Base-by-base conservation (phyloP, 2,329 filamentous ascomycete species). In the Pseudogymnoascus sp. region DNA sequence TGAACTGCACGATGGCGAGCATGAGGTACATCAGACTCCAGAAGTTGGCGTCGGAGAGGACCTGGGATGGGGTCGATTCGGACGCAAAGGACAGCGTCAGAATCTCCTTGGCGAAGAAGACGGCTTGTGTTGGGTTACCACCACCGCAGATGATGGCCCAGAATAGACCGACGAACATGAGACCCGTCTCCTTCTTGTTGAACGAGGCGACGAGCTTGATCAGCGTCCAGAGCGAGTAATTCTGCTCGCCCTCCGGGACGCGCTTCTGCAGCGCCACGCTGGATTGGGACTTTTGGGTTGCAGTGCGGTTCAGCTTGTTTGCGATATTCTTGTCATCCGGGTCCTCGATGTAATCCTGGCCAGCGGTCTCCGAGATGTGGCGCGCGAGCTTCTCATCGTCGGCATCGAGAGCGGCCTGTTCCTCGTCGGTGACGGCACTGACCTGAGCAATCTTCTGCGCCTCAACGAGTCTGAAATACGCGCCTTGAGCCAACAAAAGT, bases 101-200 rank as follows among this genome's bases (percentile, higher is more conserved):
- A 73, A 97, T 92, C 63, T 91, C 83, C 75, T 97, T 96, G 69
- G 92, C 88, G 70, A 97, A 95, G 75, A 97, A 88, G 66, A 97
- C 84, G 66, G 89, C 83, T 70, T 87, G 83, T 0, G 82, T 84
- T 10, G 90, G 90, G 72, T 96, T 92, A 60, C 88, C 91, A 64
- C 86, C 88, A 73, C 92, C 92, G 64, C 88, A 89, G 66, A 96
- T 85, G 70, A 88, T 80, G 23, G 88, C 86, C 72, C 88, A 91
- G 72, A 88, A 70, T 14, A 96, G 77, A 8, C 91, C 92, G 63
- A 88, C 65, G 1, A 87, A 35, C 90, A 96, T 93, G 37, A 85
- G 77, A 14, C 81, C 77, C 80, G 82, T 85, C 72, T 96, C 92
- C 0, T 80, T 74, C 61, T 74, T 81, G 76, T 97, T 97, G 78